These are phyloP conservation scores for Physaria fendleri DNA, from an alignment of 345 rosid species.

Conservation along the genomic window DNA sequence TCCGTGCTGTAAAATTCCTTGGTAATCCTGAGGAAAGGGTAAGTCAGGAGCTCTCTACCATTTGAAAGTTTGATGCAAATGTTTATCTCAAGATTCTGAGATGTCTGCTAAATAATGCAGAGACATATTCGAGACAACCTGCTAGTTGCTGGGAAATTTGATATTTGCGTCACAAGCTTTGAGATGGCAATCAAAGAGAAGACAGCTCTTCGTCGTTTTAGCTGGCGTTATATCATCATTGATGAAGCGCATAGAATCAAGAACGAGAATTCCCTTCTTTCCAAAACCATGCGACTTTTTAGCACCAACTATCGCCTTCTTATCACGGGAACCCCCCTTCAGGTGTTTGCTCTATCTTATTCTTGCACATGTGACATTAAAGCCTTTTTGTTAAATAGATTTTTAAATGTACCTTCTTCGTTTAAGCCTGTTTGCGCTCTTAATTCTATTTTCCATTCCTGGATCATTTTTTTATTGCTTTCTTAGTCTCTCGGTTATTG, in stretches of 20 bases:
- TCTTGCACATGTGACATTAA: background rate
- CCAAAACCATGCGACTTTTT: slow-evolving; percentile 93
- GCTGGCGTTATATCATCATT: slow-evolving; percentile 96
- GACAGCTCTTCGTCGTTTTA: slow-evolving; percentile 77
- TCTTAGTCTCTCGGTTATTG: background rate
- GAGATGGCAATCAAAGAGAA: slow-evolving; percentile 99
- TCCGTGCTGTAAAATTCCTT: slow-evolving; percentile 93
- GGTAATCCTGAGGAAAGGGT: slow-evolving; percentile 99
- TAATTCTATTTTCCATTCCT: background rate
- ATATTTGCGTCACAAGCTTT: slow-evolving; percentile 97
- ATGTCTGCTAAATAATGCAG: slow-evolving; percentile 34
- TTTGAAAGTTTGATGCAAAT: background rate
- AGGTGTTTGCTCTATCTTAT: slow-evolving; percentile 44
- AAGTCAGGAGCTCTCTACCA: slow-evolving; percentile 22
- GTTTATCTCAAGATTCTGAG: background rate
- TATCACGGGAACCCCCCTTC: slow-evolving; percentile 98
- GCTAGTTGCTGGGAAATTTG: slow-evolving; percentile 95
- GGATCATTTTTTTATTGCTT: background rate
- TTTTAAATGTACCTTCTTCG: background rate
- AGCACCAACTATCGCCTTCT: slow-evolving; percentile 93
- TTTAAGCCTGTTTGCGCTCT: background rate
- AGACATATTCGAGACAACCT: slow-evolving; percentile 85
- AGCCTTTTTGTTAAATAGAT: background rate
- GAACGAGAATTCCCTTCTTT: slow-evolving; percentile 95
- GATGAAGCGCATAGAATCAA: slow-evolving; percentile 99